Base-by-base conservation (phyloP, 2,329 filamentous ascomycete genomes). In the Penicillium sp. region DNA sequence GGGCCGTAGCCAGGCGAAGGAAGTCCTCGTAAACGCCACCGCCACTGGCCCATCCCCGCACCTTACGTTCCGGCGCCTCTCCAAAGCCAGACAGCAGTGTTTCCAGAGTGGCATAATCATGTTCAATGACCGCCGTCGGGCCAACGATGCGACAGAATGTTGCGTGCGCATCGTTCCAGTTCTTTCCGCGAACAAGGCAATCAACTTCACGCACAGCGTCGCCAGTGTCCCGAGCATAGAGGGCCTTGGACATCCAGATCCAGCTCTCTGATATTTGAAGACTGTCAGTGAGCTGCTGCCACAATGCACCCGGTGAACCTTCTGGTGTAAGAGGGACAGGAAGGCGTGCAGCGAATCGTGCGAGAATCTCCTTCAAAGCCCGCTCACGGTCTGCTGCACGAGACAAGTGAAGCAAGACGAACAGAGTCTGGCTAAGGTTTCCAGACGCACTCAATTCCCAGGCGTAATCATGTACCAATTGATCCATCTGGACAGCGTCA, bases 161-260 rank as follows among this genome's bases (percentile, higher is more conserved):
- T 30, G 88, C 86, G 77, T 98, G 95, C 0, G 95, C 95, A 73
- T 95, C 91, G 31, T 87, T 83, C 76, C 88, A 91, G 47, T 91
- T 88, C 45, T 86, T 85, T 2, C 93, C 94, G 53, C 88, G 87
- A 62, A 98, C 85, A 13, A 99, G 87, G 70, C 89, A 95, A 58
- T 90, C 85, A 9, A 94, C 91, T 76, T 97, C 92, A 5, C 83
- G 82, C 50, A 83, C 84, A 11, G 90, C 84, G 73, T 93, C 88
- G 66, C 88, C 87, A 70, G 85, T 87, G 61, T 89, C 88, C 64
- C 91, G 90, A 78, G 92, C 93, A 76, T 90, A 90, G 15, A 94
- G 83, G 13, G 93, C 93, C 73, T 93, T 91, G 19, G 95, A 92
- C 63, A 92, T 87, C 88, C 91, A 96, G 55, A 98, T 84, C 93